Evolutionary conservation across 768 basidiomycete genomes (phyloP), one percentile per base, ranked within the genome.

Genomic region (Asterophora lycoperdoides): DNA sequence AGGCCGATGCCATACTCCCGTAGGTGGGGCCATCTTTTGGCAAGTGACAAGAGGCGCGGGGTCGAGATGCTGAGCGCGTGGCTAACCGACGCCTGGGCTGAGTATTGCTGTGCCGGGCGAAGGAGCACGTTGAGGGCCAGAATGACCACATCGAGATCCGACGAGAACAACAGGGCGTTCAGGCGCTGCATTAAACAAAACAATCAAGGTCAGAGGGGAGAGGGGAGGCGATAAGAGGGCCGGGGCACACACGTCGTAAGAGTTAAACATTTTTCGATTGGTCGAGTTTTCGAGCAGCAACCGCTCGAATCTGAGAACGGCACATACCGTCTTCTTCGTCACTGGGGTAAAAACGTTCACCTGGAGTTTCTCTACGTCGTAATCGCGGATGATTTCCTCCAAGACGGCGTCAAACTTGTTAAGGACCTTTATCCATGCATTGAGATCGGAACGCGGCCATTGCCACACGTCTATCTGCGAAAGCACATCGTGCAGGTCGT

Each of bases 241-340:
- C 19, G 35, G 23, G 36, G 54, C 38, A 46, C 93, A 68, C 68
- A 98, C 95, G 65, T 99, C 96, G 68, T 96, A 99, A 4, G 93
- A 95, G 52, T 81, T 84, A 69, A 86, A 99, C 49, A 93, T 89
- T 73, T 97, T 98, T 61, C 96, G 76, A 64, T 95, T 98, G 34
- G 96, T 99, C 40, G 93, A 95, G 66, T 97, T 96, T 71, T 98
- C 96, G 60, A 99, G 74, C 44, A 99, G 71, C 33, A 98, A 69
- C 53, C 89, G 79, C 71, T 93, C 84, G 56, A 99, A 93, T 56
- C 83, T 77, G 52, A 99, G 79, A 56, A 99, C 86, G 63, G 88
- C 84, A 53, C 84, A 80, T 10, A 97, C 64, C 2, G 81, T 73
- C 49, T 77, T 77, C 74, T 93, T 94, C 19, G 83, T 84, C 36